Base-by-base conservation (phyloP, 2,329 filamentous ascomycete species). In the Pestalotiopsis sp. region DNA sequence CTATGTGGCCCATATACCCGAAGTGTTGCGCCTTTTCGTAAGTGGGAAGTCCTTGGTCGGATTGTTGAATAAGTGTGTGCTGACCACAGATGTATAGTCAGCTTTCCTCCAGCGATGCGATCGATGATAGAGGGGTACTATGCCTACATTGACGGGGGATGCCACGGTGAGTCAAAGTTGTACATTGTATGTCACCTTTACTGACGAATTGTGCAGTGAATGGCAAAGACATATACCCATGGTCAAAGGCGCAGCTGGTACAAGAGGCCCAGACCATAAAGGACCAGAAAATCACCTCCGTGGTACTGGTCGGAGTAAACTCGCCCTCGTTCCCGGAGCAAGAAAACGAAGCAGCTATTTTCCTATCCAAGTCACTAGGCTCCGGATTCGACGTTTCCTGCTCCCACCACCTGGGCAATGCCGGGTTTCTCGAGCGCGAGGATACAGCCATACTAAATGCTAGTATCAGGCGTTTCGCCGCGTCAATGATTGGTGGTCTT, bases 391-490 rank as follows among this genome's bases (percentile, higher is more conserved):
- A 86, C 65, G 80, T 88, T 2, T 84, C 88, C 2, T 81, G 81
- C 64, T 86, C 85, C 11, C 83, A 83, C 64, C 83, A 86, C 14
- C 84, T 88, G 2, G 86, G 85, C 14, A 87, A 83, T 70, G 76
- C 86, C 12, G 86, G 80, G 52, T 88, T 89, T 66, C 78, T 90
- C 7, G 89, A 90, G 77, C 82, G 90, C 49, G 90, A 91, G 75
- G 91, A 91, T 72, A 89, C 89, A 0, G 85, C 87, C 2, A 89
- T 91, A 20, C 79, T 92, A 23, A 91, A 92, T 71, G 89, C 88
- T 0, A 85, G 88, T 2, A 89, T 91, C 41, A 79, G 90, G 12
- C 75, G 81, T 0, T 90, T 90, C 73, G 89, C 88, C 0, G 81
- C 83, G 17, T 81, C 82, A 70, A 90, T 88, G 0, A 89, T 90